Evolutionary conservation across 768 basidiomycete species (phyloP), one percentile per base, ranked within the genome.

Genomic region (Polyporus arcularius): DNA sequence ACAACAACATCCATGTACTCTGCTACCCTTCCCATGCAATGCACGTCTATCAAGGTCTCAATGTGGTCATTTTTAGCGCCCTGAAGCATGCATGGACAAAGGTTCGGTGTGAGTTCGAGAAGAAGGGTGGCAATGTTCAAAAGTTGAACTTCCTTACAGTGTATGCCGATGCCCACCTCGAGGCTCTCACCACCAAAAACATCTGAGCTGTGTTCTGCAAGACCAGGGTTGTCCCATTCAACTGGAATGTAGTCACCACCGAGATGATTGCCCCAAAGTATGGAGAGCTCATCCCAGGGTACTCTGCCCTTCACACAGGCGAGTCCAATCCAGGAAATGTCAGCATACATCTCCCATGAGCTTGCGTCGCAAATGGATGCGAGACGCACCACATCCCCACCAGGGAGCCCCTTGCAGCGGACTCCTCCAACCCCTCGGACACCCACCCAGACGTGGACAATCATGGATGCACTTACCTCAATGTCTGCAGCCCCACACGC

Each of bases 11-110:
- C n/a, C 58, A 71, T 21, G 65, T 82, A 4, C 61, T 82, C 0
- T 79, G 76, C 60, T 82, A 82, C 68, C 81, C 78, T 15, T 65
- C 80, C 18, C 80, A 83, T 61, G 57, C 66, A 4, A 82, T 78
- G 0, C 82, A 84, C 60, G 58, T 78, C 39, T 79, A 76, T 28
- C 47, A 48, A 28, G 47, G 47, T 4, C 47, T 48, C 26, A 18
- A 52, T 52, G 50, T 52, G 11, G 50, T 52, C 14, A 52, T 52
- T 35, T 52, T 52, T 14, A 52, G 50, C 21, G 50, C 35, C 14
- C 50, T 52, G 3, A 52, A 52, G 21, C 31, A 31, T 4, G 10
- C 32, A 2, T 52, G 50, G 50, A 52, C 50, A 35, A 16, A 15
- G 8, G 50, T 18, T 6, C 50, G 35, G 31, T n/a, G 38, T n/a